Evolutionary conservation across 1,284 basidiomycete genomes (phyloP).

Genomic region (Ceratobasidium sp.): DNA sequence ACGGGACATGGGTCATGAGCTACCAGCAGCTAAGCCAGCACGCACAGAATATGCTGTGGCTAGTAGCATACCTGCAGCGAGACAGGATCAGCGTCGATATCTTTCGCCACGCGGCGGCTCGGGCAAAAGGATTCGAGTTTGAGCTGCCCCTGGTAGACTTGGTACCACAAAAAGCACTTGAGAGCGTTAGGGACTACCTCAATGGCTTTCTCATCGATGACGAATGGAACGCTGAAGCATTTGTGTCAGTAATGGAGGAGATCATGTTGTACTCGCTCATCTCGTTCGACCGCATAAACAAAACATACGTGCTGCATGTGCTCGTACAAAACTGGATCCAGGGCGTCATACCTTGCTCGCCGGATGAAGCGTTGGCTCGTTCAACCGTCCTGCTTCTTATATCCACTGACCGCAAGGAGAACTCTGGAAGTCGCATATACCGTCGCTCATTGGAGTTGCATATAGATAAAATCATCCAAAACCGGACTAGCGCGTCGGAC

Average conservation of each 20-base stretch:
- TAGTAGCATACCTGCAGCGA: slow-evolving; percentile 4
- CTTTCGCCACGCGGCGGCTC: not conserved
- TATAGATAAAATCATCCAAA: not conserved
- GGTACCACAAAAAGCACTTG: not conserved
- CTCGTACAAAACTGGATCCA: slow-evolving; percentile 2
- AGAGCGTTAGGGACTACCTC: too few relatives aligned
- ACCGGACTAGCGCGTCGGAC: too few relatives aligned
- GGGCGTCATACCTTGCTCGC: not conserved
- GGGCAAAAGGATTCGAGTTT: not conserved
- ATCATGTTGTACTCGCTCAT: slow-evolving; percentile 2
- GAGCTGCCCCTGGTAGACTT: not conserved
- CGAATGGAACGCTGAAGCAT: not conserved
- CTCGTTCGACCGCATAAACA: not conserved
- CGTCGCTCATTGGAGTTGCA: not conserved
- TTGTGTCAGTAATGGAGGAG: not conserved
- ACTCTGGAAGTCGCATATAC: not conserved
- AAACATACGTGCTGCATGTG: not conserved
- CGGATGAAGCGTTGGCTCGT: not conserved
- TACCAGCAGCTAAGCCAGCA: not conserved
- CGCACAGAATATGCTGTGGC: not conserved
- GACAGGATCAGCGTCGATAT: not conserved
- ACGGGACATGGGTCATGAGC: slow-evolving; percentile 6
- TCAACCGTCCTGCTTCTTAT: not conserved
- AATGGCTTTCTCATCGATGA: not conserved
- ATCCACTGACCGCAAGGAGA: not conserved